These are phyloP conservation scores for Pythium insidiosum DNA, from an alignment of 352 stramenopile species.

Conservation along the genomic window DNA sequence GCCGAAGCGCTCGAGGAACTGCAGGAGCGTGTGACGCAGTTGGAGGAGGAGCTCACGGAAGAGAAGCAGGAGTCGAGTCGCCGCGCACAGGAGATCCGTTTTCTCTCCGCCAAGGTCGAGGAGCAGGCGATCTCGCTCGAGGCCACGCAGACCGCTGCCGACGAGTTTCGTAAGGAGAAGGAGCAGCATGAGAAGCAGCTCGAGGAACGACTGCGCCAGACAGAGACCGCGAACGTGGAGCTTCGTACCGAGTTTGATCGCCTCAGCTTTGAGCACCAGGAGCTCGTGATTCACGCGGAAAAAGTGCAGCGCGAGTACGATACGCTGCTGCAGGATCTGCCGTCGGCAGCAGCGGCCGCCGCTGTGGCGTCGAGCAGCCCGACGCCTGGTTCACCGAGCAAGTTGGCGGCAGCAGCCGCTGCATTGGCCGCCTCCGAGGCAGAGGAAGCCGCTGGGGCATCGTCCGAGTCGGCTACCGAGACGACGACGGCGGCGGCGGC, in stretches of 20 bases:
- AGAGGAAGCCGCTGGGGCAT: too few species aligned
- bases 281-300: slow-evolving; percentile 70
- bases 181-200: slow-evolving; percentile 49
- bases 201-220: slow-evolving; percentile 63
- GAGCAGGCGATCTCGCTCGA: slow-evolving; percentile 55
- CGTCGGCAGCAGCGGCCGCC: slow-evolving; percentile 15
- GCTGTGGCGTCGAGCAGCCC: slow-evolving; percentile 3
- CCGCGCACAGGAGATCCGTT: slow-evolving; percentile 65
- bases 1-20: slow-evolving; percentile 56
- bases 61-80: slow-evolving; percentile 74
- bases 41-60: slow-evolving; percentile 75
- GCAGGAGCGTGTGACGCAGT: slow-evolving; percentile 52
- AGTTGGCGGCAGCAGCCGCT: slow-evolving; percentile 12
- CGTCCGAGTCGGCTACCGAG: too few species aligned
- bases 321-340: slow-evolving; percentile 44
- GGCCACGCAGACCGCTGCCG: slow-evolving; percentile 41
- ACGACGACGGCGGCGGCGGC: too few species aligned
- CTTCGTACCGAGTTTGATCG: slow-evolving; percentile 60
- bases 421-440: background rate
- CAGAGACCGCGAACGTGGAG: slow-evolving; percentile 43
- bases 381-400: slow-evolving; percentile 17
- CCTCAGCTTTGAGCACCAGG: slow-evolving; percentile 79
- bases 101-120: slow-evolving; percentile 53
- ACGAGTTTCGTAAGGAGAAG: slow-evolving; percentile 65
- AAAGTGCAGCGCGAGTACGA: slow-evolving; percentile 71